Conservation (phyloP, 1,139 yeast genomes). For the Saccharomyces pastorianus region DNA sequence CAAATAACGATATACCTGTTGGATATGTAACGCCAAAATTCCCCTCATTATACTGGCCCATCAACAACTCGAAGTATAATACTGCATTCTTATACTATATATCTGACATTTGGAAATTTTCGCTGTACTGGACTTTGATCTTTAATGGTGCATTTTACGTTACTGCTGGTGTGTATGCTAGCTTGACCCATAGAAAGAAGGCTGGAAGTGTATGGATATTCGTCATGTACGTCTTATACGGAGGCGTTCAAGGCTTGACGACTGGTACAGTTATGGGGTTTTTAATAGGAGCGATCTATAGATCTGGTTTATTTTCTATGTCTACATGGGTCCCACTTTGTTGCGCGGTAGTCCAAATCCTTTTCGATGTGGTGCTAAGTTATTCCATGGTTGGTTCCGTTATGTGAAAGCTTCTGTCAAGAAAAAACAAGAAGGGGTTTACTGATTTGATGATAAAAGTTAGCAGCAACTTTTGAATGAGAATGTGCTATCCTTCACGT, state of each 20-base stretch:
- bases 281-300: slow-evolving; percentile 57
- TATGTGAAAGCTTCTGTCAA: slow-evolving; percentile 22
- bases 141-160: slow-evolving; percentile 55
- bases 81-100: slow-evolving; percentile 59
- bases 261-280: slow-evolving; percentile 74
- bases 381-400: slow-evolving; percentile 47
- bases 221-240: slow-evolving; percentile 42
- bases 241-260: slow-evolving; percentile 56
- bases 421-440: neutral
- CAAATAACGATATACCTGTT: slow-evolving; percentile 50
- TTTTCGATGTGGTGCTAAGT: slow-evolving; percentile 58
- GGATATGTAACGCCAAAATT: slow-evolving; percentile 75
- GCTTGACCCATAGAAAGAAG: slow-evolving; percentile 40
- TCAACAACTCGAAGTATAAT: slow-evolving; percentile 37
- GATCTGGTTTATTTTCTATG: slow-evolving; percentile 73
- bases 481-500: neutral
- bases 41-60: slow-evolving; percentile 77
- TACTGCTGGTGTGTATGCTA: slow-evolving; percentile 59
- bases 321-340: slow-evolving; percentile 90
- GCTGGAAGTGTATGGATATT: slow-evolving; percentile 39
- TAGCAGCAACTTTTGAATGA: neutral
- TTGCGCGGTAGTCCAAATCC: slow-evolving; percentile 61
- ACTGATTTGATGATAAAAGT: neutral
- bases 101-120: slow-evolving; percentile 76
- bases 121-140: slow-evolving; percentile 73